A percentile compares a stretch with the other conserved stretches of the same genome.
These are phyloP conservation scores for Rutstroemia sp. DNA, from an alignment of 2,329 filamentous ascomycete species.

Conservation along the genomic window DNA sequence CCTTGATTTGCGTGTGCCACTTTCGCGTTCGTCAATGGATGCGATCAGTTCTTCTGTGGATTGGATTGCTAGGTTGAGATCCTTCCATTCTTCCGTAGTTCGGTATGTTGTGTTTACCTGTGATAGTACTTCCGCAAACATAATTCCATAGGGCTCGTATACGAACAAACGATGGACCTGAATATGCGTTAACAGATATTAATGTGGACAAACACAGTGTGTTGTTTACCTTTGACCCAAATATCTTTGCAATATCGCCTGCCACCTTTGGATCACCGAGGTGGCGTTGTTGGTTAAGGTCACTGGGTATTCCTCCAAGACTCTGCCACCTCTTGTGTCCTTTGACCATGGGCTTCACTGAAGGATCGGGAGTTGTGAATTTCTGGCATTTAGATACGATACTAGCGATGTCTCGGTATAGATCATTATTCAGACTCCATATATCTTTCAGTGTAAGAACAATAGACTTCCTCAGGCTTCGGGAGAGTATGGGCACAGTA, in stretches of 20 bases:
- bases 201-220: not conserved
- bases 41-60: slow-evolving; percentile 68
- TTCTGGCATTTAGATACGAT: slow-evolving; percentile 59
- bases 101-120: slow-evolving; percentile 65
- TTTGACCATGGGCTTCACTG: slow-evolving; percentile 2
- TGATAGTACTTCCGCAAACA: slow-evolving; percentile 78
- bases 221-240: slow-evolving; percentile 45
- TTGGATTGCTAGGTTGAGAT: slow-evolving; percentile 81
- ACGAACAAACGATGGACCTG: slow-evolving; percentile 76
- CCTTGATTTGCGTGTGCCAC: slow-evolving; percentile 64
- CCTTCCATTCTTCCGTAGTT: slow-evolving; percentile 64
- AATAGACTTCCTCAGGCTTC: slow-evolving; percentile 61
- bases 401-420: slow-evolving; percentile 67
- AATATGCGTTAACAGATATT: not conserved
- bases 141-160: slow-evolving; percentile 88
- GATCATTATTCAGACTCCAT: slow-evolving; percentile 72
- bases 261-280: slow-evolving; percentile 51
- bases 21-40: slow-evolving; percentile 56
- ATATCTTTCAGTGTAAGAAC: slow-evolving; percentile 75
- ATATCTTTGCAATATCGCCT: slow-evolving; percentile 53
- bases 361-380: slow-evolving; percentile 40
- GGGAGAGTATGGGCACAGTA: slow-evolving; percentile 58
- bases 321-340: slow-evolving; percentile 42
- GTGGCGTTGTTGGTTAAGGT: slow-evolving; percentile 36
- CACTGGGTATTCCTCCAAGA: slow-evolving; percentile 28